Percentiles rank a stretch among this genome's conserved stretches.
Conservation (phyloP, 192 early-diverging fungal species). For the Lunasporangiospora selenospora region DNA sequence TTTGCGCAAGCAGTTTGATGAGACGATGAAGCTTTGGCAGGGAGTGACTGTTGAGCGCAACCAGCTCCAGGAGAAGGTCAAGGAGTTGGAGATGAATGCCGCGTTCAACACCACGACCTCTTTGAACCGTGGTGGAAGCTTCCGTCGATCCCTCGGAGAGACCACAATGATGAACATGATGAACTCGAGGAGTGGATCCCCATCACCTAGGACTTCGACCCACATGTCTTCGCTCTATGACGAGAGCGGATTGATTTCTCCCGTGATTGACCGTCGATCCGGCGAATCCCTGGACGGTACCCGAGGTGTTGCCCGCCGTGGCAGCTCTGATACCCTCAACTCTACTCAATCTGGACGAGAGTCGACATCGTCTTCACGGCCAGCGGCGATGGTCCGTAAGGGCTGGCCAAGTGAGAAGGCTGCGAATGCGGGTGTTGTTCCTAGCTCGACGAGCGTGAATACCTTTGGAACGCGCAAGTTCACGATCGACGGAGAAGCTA, state of each 20-base stretch:
- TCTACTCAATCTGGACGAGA: constrained; percentile 36
- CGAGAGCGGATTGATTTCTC: neutral
- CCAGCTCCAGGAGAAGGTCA: constrained; percentile 42
- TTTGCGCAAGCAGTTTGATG: constrained; percentile 43
- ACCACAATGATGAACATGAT: constrained; percentile 33
- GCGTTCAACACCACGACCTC: constrained; percentile 13
- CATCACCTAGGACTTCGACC: constrained; percentile 20
- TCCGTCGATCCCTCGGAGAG: constrained; percentile 39
- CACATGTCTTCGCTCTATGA: constrained; percentile 16
- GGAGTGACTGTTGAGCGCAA: constrained; percentile 43
- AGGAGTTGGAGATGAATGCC: constrained; percentile 46
- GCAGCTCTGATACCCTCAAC: constrained; percentile 32
- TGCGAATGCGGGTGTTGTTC: constrained; percentile 40
- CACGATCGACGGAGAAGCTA: constrained; percentile 18
- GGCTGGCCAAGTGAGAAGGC: constrained; percentile 51
- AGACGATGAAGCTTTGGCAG: constrained; percentile 40
- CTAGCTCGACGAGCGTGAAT: constrained; percentile 15
- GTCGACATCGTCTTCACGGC: constrained; percentile 22
- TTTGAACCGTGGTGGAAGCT: constrained; percentile 20
- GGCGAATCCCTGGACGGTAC: constrained; percentile 8
- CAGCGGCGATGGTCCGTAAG: constrained; percentile 30
- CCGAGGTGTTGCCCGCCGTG: neutral
- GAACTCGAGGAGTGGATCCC: constrained; percentile 25
- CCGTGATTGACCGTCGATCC: constrained; percentile 8
- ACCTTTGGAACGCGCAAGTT: constrained; percentile 45